Base-by-base conservation (phyloP, 169 alveolate species). In the Cryptosporidium xiaoi region DNA sequence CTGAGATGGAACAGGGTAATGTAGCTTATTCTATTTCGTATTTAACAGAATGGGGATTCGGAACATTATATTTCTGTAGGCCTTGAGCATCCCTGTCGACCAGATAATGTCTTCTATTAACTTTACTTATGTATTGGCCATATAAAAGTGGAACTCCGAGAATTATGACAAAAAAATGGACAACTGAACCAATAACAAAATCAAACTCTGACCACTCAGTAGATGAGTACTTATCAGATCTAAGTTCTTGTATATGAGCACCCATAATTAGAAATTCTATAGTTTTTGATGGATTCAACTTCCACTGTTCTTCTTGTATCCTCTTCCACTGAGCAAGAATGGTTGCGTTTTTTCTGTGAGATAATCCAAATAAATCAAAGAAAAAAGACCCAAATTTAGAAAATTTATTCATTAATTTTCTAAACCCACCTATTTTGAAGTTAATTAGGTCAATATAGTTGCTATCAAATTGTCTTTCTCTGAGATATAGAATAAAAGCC, bases 391-490 rank as follows among this genome's bases (percentile, higher is more conserved):
- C 34, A 62, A 56, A 56, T 36, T 40, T 77, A 20, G 40, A 4
- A 13, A 77, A 7, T 27, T 77, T 77, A 13, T 48, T 34, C 2
- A 24, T 7, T 24, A 60, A 18, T 50, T 33, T 77, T 7, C 53
- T 48, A 36, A 77, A 58, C 12, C 60, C 33, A 16, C 64, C 33
- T n/a, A 29, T 77, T 31, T 60, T 77, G 29, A 20, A 77, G 40
- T 77, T 77, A n/a, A 77, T 46, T 12, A 34, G 31, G 20, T 77
- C 87, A 7, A 77, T 56, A 31, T 56, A 44, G 27, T 77, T 56
- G 16, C 46, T 77, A 48, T 77, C 87, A 20, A 29, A 77, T 40
- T 77, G 87, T 40, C 87, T 77, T 60, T 77, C 87, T 77, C 87
- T 77, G 3, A 77, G 65, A 60, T 77, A 77, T 62, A 77, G 64